These are phyloP conservation scores for Phyllosticta citriasiana DNA, from an alignment of 2,329 filamentous ascomycete genomes.

Conservation along the genomic window DNA sequence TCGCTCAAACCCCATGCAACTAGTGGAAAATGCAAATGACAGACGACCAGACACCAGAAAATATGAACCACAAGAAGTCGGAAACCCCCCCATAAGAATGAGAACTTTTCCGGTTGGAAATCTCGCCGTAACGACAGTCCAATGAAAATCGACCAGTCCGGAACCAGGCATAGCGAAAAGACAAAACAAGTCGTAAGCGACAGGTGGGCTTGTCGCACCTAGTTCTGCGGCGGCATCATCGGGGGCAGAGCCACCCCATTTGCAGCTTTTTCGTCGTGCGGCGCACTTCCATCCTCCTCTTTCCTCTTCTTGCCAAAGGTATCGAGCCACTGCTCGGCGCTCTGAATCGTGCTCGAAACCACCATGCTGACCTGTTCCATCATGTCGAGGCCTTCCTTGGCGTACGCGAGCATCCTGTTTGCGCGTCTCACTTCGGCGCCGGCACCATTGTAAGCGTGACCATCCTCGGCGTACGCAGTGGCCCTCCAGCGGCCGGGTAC, in stretches of 20 bases:
- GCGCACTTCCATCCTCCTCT: background rate
- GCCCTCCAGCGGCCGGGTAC: slow-evolving; percentile 74
- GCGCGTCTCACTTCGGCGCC: slow-evolving; percentile 47
- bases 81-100: background rate
- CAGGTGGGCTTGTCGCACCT: background rate
- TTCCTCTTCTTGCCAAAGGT: slow-evolving; percentile 46
- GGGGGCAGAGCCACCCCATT: background rate
- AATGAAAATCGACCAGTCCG: background rate
- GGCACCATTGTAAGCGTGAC: background rate
- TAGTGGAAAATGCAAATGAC: background rate
- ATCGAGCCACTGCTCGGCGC: slow-evolving; percentile 86
- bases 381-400: slow-evolving; percentile 87
- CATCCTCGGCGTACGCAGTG: slow-evolving; percentile 16
- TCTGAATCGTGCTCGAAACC: slow-evolving; percentile 78
- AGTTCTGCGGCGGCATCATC: background rate
- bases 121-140: background rate
- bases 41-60: background rate
- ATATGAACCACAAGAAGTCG: background rate
- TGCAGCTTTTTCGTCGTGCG: slow-evolving; percentile 3
- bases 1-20: background rate
- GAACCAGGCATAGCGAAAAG: background rate
- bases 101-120: background rate
- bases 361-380: slow-evolving; percentile 83
- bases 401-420: slow-evolving; percentile 72
- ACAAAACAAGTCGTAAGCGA: background rate